phyloP scores from a whole-genome alignment of 257 asterid species.

The Buddleja alternifolia region DNA sequence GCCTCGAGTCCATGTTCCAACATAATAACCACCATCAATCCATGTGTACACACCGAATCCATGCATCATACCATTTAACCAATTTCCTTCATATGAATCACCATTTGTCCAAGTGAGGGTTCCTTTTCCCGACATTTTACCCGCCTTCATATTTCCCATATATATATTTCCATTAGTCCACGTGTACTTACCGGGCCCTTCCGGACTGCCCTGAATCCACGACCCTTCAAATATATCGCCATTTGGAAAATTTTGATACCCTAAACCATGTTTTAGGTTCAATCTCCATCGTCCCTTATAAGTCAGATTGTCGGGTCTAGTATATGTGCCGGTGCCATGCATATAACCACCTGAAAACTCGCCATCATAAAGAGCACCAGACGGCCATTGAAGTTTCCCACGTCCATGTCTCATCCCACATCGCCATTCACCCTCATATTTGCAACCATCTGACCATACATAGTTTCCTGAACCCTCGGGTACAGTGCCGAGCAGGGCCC shows the following conservation, averaged over 20 bases:
- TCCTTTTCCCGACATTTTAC: constrained; percentile 91
- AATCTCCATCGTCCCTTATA: constrained; percentile 88
- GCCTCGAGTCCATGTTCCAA: constrained; percentile 92
- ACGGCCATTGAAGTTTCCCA: constrained; percentile 78
- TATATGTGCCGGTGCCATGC: constrained; percentile 76
- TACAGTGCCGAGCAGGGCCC: constrained; percentile 62
- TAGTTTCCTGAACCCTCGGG: constrained; percentile 86
- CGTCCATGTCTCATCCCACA: constrained; percentile 86
- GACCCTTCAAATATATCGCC: constrained; percentile 88
- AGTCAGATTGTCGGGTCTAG: constrained; percentile 45
- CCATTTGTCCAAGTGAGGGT: constrained; percentile 91
- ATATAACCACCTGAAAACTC: constrained; percentile 89
- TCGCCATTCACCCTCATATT: constrained; percentile 93
- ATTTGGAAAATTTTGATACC: constrained; percentile 76
- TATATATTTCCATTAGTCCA: constrained; percentile 90
- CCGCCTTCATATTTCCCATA: constrained; percentile 83
- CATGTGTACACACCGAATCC: constrained; percentile 90
- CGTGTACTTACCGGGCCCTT: constrained; percentile 92
- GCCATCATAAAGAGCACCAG: constrained; percentile 88
- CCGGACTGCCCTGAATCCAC: constrained; percentile 91
- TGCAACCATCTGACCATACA: constrained; percentile 88
- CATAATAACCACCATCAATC: constrained; percentile 79
- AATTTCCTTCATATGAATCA: constrained; percentile 82
- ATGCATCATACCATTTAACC: constrained; percentile 85
- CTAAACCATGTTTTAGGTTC: constrained; percentile 91